Base-by-base conservation (phyloP, 2,329 filamentous ascomycete genomes). In the Pseudopithomyces maydicus region DNA sequence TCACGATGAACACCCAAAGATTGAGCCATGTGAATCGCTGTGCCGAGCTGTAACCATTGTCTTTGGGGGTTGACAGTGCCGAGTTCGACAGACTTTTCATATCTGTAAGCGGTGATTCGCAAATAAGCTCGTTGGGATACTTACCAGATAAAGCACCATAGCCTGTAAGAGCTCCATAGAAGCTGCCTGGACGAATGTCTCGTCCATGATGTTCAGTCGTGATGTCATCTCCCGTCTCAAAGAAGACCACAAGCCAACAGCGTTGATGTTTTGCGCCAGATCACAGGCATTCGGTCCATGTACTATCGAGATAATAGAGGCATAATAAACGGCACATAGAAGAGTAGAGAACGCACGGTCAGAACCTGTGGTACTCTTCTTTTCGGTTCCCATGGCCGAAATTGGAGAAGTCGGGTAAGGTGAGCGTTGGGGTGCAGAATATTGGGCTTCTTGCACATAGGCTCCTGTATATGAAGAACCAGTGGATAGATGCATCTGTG, bases 121-220 rank as follows among this genome's bases (percentile, higher is more conserved):
- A 15, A 36, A 3, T 4, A 17, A n/a, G 15, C 12, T 8, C 10
- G 23, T 20, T 19, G 6, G 36, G n/a, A 19, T 7, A 29, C 61
- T 56, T 56, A 68, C 65, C 39, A 68, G 43, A 17, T 56, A 52
- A 11, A 68, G 36, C 1, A 64, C 51, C 48, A 61, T 58, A 8
- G 62, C 65, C 41, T 68, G 65, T 8, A 68, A 52, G 26, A 58
- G 45, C 42, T 65, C 56, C 12, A 66, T 42, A 14, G 65, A 64
- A 6, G 55, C 55, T 14, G 35, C 20, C 38, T 52, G 52, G 19
- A 48, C 35, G 12, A 57, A 36, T 2, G 45, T 46, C 14, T 57
- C 59, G 20, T 62, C 56, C 8, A 61, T 39, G 36, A 52, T 47
- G 32, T 59, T 44, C 1, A 64, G 52, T 19, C 63, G 56, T 6